phyloP scores from a whole-genome alignment of 805 yeast genomes.

The Lipomyces kockii region DNA sequence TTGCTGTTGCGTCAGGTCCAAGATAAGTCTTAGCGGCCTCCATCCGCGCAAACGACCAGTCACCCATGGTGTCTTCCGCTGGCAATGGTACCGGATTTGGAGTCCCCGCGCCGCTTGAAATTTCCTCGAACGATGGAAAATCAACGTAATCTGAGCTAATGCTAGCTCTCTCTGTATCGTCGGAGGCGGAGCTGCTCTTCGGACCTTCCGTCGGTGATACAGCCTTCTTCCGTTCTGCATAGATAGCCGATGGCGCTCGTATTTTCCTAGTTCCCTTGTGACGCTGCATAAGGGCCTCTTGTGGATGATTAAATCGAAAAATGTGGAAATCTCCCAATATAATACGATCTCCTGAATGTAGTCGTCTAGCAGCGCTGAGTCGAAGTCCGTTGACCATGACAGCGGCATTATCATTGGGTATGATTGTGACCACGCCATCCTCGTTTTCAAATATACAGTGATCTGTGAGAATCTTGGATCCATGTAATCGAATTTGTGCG shows the following conservation, averaged over 20 bases:
- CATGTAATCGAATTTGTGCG: conserved; percentile 40
- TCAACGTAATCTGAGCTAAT: conserved; percentile 22
- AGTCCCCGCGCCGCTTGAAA: conserved; percentile 2
- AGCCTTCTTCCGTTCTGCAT: conserved; percentile 7
- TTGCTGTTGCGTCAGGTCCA: conserved; percentile 25
- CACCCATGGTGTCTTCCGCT: conserved; percentile 11
- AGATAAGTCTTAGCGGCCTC: conserved; percentile 28
- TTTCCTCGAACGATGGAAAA: conserved; percentile 21
- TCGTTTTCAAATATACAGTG: conserved; percentile 39
- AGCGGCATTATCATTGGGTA: conserved; percentile 31
- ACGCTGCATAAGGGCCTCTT: conserved; percentile 30
- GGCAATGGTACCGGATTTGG: conserved; percentile 10
- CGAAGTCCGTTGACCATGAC: conserved; percentile 39
- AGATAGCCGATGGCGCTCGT: not conserved
- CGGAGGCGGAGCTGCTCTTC: conserved; percentile 19
- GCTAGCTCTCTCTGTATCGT: conserved; percentile 22
- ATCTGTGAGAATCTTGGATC: conserved; percentile 31
- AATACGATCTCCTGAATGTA: conserved; percentile 40
- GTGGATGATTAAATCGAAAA: conserved; percentile 40
- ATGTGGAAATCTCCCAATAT: conserved; percentile 39
- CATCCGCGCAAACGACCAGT: conserved; percentile 35
- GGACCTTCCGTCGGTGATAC: not conserved
- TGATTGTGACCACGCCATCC: conserved; percentile 32
- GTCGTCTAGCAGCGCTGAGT: conserved; percentile 18
- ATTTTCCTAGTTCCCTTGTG: not conserved